These are phyloP conservation scores for Vigna hirtella DNA, from an alignment of 306 rosid species.

Conservation along the genomic window DNA sequence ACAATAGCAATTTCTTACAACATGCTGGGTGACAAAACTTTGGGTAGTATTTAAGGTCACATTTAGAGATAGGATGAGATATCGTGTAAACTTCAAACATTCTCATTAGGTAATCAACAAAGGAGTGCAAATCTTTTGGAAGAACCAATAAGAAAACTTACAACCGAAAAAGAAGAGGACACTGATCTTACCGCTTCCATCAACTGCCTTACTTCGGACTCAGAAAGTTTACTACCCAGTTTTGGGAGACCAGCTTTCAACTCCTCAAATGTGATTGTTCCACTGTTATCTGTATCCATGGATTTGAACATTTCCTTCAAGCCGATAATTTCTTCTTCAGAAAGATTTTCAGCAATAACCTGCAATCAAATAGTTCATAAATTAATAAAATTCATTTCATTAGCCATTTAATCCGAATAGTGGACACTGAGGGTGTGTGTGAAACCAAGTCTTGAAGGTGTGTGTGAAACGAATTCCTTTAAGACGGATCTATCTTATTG, in stretches of 20 bases:
- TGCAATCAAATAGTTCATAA: constrained; percentile 40
- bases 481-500: constrained; percentile 6
- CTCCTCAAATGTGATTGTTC: constrained; percentile 94
- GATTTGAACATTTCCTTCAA: constrained; percentile 98
- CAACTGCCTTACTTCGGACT: constrained; percentile 91
- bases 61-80: not conserved
- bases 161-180: constrained; percentile 13
- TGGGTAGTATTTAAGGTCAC: constrained; percentile 19
- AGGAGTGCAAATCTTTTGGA: constrained; percentile 8
- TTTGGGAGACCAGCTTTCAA: constrained; percentile 95
- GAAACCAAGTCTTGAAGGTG: constrained; percentile 11
- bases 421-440: constrained; percentile 13
- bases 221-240: constrained; percentile 90
- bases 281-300: constrained; percentile 98
- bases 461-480: not conserved
- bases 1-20: not conserved
- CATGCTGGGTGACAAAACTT: not conserved
- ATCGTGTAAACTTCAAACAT: constrained; percentile 17
- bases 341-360: constrained; percentile 98
- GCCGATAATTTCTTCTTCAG: constrained; percentile 97
- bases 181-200: constrained; percentile 89
- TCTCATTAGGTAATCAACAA: constrained; percentile 18
- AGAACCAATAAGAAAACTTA: constrained; percentile 18
- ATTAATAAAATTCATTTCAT: constrained; percentile 17
- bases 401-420: not conserved